phyloP scores from a whole-genome alignment of 371 early-diverging fungal species.

The Coemansia sp. region DNA sequence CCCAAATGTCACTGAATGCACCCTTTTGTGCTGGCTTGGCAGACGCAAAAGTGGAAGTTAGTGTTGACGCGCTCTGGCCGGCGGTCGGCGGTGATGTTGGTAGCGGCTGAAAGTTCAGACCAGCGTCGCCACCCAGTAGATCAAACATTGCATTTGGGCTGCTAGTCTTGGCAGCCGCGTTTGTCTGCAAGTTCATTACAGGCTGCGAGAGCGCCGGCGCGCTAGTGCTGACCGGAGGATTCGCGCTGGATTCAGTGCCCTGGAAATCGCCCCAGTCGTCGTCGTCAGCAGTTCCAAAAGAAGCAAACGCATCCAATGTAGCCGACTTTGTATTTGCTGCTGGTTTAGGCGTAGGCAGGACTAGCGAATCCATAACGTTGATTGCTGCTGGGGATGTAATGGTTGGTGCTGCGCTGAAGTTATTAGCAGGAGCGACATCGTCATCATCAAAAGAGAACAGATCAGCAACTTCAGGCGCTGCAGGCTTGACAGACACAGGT shows the following conservation, averaged over 20 bases:
- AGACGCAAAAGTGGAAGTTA: neutral
- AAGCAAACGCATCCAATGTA: neutral
- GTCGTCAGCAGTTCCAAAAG: constrained; percentile 8
- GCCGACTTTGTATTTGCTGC: constrained; percentile 5
- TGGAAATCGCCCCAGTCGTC: constrained; percentile 57
- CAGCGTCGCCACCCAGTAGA: constrained; percentile 36
- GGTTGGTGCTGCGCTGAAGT: neutral
- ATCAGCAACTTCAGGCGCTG: constrained; percentile 40
- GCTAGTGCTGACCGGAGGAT: constrained; percentile 5
- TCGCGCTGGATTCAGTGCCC: constrained; percentile 10
- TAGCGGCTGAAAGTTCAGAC: constrained; percentile 24
- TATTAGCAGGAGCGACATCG: neutral
- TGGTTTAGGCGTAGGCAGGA: neutral
- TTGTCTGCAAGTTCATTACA: neutral
- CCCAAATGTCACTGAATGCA: constrained; percentile 49
- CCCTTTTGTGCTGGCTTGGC: constrained; percentile 13
- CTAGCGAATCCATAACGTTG: constrained; percentile 8
- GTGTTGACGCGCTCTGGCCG: neutral
- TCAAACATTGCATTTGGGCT: constrained; percentile 17
- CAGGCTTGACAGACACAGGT: constrained; percentile 20
- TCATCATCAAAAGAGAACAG: constrained; percentile 51
- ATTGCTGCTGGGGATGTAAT: neutral
- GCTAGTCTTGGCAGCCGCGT: neutral
- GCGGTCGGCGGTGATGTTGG: constrained; percentile 11
- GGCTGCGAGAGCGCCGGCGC: constrained; percentile 4